Conservation (phyloP, 108 stramenopile genomes). For the Cyclotella choctawhatcheeana region DNA sequence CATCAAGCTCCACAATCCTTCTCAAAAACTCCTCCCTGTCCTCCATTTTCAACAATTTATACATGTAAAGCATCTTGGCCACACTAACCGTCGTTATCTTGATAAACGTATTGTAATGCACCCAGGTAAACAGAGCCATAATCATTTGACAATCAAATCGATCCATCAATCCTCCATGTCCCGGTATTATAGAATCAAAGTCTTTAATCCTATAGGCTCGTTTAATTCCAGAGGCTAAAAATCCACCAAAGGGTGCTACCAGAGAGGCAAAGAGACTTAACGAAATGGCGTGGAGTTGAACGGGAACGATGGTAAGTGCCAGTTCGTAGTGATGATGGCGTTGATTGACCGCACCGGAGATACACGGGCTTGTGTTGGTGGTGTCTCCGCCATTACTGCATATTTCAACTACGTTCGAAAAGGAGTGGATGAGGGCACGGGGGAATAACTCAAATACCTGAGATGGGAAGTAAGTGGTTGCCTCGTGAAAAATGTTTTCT, state of each 20-base stretch:
- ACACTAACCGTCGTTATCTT: conserved; percentile 84
- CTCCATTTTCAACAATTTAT: conserved; percentile 61
- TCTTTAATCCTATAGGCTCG: conserved; percentile 97
- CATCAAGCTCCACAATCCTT: conserved; percentile 27
- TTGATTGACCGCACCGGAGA: conserved; percentile 65
- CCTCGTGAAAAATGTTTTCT: conserved; percentile 76
- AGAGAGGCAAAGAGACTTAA: conserved; percentile 85
- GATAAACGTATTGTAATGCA: conserved; percentile 96
- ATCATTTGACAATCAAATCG: conserved; percentile 96
- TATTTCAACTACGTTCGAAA: conserved; percentile 70
- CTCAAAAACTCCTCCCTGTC: conserved; percentile 57
- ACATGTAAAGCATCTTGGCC: conserved; percentile 84
- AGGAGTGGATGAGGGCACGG: conserved; percentile 55
- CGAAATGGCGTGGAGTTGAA: conserved; percentile 87
- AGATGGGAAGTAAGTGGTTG: conserved; percentile 63
- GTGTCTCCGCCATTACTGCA: conserved; percentile 48
- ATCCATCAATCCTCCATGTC: conserved; percentile 97
- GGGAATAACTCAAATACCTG: conserved; percentile 88
- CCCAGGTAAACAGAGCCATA: conserved; percentile 94
- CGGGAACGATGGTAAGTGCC: conserved; percentile 70
- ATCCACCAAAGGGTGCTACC: conserved; percentile 98
- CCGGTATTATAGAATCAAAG: conserved; percentile 95
- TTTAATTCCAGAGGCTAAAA: conserved; percentile 96
- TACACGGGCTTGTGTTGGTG: conserved; percentile 51
- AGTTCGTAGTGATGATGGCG: conserved; percentile 83